phyloP scores from a whole-genome alignment of 2,329 filamentous ascomycete species.

The Trichoderma atrobrunneum region DNA sequence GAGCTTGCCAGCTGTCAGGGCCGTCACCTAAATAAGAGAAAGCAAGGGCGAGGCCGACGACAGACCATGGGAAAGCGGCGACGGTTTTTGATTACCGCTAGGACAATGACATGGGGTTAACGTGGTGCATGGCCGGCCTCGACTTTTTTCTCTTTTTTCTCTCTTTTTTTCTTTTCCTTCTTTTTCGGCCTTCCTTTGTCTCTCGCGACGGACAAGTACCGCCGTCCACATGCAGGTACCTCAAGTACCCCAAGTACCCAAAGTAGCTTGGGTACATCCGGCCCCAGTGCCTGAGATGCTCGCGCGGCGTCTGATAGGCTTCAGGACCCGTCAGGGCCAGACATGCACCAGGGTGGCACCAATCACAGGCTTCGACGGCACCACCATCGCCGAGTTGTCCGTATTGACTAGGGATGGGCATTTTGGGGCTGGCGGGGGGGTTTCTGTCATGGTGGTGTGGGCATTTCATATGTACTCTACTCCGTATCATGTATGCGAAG shows the following conservation, averaged over 20 bases:
- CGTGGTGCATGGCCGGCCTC: slow-evolving; percentile 6
- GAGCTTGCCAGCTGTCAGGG: slow-evolving; percentile 17
- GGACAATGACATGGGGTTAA: slow-evolving; percentile 11
- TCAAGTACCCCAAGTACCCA: slow-evolving; percentile 5
- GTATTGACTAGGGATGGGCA: slow-evolving; percentile 7
- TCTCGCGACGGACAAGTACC: slow-evolving; percentile 12
- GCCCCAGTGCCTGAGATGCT: not conserved
- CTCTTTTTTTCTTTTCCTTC: slow-evolving; percentile 1
- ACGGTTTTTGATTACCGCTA: slow-evolving; percentile 18
- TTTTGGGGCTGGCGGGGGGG: not conserved
- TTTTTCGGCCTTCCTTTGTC: not conserved
- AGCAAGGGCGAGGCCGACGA: slow-evolving; percentile 21
- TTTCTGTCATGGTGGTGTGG: slow-evolving; percentile 8
- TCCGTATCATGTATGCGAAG: not conserved
- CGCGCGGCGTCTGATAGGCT: slow-evolving; percentile 6
- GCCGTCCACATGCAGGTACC: slow-evolving; percentile 10
- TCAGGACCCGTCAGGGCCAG: not conserved
- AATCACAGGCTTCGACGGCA: not conserved
- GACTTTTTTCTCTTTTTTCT: not conserved
- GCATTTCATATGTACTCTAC: not conserved
- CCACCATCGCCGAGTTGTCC: slow-evolving; percentile 16
- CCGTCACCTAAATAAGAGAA: slow-evolving; percentile 20
- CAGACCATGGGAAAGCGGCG: slow-evolving; percentile 19
- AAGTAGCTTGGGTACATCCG: not conserved
- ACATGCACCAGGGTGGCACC: slow-evolving; percentile 4